These are phyloP conservation scores for Sechiopsis laciniata DNA, from an alignment of 306 rosid genomes.

Conservation along the genomic window DNA sequence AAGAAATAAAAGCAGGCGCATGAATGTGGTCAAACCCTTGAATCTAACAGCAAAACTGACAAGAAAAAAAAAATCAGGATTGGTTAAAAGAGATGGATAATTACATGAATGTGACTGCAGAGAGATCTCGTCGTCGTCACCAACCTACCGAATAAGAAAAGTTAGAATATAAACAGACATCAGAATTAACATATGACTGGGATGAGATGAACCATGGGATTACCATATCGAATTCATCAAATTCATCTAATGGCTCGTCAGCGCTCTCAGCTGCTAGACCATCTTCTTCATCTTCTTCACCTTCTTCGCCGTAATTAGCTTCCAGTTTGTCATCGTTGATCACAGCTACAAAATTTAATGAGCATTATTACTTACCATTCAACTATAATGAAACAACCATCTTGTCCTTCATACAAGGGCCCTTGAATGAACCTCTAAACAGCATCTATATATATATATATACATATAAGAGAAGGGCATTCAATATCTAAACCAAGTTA, in stretches of 20 bases:
- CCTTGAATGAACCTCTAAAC: not conserved
- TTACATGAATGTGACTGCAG: conserved; percentile 52
- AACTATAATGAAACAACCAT: not conserved
- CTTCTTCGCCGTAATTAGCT: conserved; percentile 44
- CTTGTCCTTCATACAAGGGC: not conserved
- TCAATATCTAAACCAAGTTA: not conserved
- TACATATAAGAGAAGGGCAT: not conserved
- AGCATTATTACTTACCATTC: not conserved
- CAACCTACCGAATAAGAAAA: conserved; percentile 47
- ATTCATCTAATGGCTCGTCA: conserved; percentile 48
- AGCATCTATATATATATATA: not conserved
- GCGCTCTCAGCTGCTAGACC: conserved; percentile 47
- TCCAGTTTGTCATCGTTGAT: conserved; percentile 43
- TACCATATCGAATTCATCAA: conserved; percentile 53
- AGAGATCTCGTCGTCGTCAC: conserved; percentile 48
- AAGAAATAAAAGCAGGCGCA: too few species aligned
- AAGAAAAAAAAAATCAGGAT: not conserved
- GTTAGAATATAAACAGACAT: conserved; percentile 7
- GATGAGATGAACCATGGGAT: conserved; percentile 15
- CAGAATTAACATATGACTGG: conserved; percentile 18
- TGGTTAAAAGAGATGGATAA: conserved; percentile 30
- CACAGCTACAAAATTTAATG: conserved; percentile 2
- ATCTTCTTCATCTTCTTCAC: conserved; percentile 35
- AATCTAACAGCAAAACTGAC: conserved; percentile 13
- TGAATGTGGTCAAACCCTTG: not conserved